Base-by-base conservation (phyloP, 2,329 filamentous ascomycete species). In the Trichoderma sp. region DNA sequence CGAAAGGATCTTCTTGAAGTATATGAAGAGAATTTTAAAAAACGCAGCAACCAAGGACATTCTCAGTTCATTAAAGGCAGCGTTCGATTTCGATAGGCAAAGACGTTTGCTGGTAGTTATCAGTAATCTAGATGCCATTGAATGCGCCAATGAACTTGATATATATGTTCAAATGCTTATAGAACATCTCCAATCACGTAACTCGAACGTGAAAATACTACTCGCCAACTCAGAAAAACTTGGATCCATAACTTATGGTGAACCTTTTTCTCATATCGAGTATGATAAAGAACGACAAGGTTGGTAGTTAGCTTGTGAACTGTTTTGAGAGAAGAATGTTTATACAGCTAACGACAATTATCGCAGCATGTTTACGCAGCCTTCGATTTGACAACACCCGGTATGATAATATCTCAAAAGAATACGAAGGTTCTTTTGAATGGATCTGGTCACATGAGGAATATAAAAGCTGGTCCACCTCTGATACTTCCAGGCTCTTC, bases 231-330 rank as follows among this genome's bases (percentile, higher is more conserved):
- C 40, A 1, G 1, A 6, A 6, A 2, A 1, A 5, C 19, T 7
- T 10, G 5, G 24, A 0, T 5, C 21, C 10, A 16, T 3, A 13
- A 2, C 0, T 0, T 13, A 5, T 6, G 33, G 13, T 3, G 19
- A 8, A 24, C 5, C 16, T 0, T 16, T n/a, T 21, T 0, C 33
- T 1, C 5, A 2, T 8, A 49, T 61, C 1, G 59, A 35, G 19
- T 11, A 52, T 24, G 29, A 62, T 27, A 62, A 62, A 5, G 59
- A 62, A 16, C 29, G 29, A 16, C 21, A 13, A 49, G 40, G 59
- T 61, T 5, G 7, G n/a, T 11, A 7, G 4, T 0, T 0, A 33
- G 2, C 3, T 29, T 8, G 1, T 16, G 2, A 21, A 3, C 0
- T 4, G 7, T 10, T 0, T 3, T 10, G 10, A 7, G 8, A 24